These are phyloP conservation scores for Lanmaoa rubissima DNA, from an alignment of 768 basidiomycete species.

Conservation along the genomic window DNA sequence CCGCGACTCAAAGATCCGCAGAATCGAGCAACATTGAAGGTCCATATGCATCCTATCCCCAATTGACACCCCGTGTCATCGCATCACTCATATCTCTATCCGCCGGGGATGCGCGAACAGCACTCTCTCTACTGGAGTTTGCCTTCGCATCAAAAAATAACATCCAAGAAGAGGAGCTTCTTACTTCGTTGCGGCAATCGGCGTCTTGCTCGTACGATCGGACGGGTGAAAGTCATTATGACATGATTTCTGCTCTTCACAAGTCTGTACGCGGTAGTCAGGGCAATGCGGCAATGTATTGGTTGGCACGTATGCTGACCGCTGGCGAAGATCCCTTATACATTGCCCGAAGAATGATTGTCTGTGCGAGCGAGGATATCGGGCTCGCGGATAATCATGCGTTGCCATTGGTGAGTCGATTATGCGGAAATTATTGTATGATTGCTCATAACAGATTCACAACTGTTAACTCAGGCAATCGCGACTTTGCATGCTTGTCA, in stretches of 20 bases:
- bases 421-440: conserved; percentile 2
- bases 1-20: conserved; percentile 18
- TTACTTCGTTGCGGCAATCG: conserved; percentile 58
- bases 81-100: conserved; percentile 52
- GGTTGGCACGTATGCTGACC: conserved; percentile 81
- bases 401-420: conserved; percentile 57
- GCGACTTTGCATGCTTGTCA: conserved; percentile 65
- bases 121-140: conserved; percentile 74
- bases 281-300: conserved; percentile 79
- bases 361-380: conserved; percentile 84
- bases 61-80: conserved; percentile 47
- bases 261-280: conserved; percentile 80
- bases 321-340: conserved; percentile 82
- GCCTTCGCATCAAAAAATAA: conserved; percentile 46
- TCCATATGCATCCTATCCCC: conserved; percentile 32
- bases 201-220: conserved; percentile 71
- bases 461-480: conserved; percentile 45
- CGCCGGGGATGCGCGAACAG: conserved; percentile 73
- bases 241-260: conserved; percentile 83
- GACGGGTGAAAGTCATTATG: conserved; percentile 71
- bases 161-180: conserved; percentile 47
- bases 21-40: conserved; percentile 9
- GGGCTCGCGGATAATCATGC: conserved; percentile 79
- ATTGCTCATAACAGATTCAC: neutral
- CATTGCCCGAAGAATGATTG: conserved; percentile 69